Base-by-base conservation (phyloP, 169 alveolate species). In the Blepharisma undulans region DNA sequence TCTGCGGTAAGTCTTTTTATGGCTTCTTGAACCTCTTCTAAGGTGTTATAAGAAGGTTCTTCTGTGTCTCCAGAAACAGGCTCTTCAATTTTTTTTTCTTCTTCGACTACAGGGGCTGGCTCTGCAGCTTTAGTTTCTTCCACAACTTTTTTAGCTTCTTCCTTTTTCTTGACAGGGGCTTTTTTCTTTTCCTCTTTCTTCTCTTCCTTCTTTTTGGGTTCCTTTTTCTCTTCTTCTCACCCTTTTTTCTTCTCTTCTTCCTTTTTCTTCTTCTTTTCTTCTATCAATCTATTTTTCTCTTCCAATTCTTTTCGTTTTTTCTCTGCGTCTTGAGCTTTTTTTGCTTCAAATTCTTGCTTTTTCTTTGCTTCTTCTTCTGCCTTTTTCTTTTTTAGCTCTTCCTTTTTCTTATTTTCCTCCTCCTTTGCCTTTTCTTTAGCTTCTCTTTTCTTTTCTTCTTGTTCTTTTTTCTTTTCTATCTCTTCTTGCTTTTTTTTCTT, bases 401-500 rank as follows among this genome's bases (percentile, higher is more conserved):
- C 87, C 27, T 79, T 22, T 32, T 79, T 32, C 30, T 33, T 22
- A 4, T 29, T 32, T 32, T 30, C 61, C 34, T 79, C 87, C 27
- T 79, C 87, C 18, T 79, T 32, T 27, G 29, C 71, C 27, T 79
- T 32, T 22, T 27, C 87, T 79, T 79, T 33, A 0, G 29, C 87
- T 79, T 79, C 87, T 33, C 34, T 32, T 72, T 79, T 32, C 34
- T 79, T 32, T 33, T 79, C 71, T 33, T 30, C 61, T 27, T 27
- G 61, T n/a, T 79, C 87, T 79, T 79, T 32, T 79, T 79, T 32
- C 87, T 79, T 32, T 79, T 79, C 71, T 3, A 27, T 21, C 61
- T 79, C 61, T 79, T 79, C 87, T 30, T 27, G 61, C 61, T 79
- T 27, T 16, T 79, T 79, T 21, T 33, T 27, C 18, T 79, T 79